These are phyloP conservation scores for Aspergillus kassunensis DNA, from an alignment of 495 filamentous ascomycete genomes.

Conservation along the genomic window DNA sequence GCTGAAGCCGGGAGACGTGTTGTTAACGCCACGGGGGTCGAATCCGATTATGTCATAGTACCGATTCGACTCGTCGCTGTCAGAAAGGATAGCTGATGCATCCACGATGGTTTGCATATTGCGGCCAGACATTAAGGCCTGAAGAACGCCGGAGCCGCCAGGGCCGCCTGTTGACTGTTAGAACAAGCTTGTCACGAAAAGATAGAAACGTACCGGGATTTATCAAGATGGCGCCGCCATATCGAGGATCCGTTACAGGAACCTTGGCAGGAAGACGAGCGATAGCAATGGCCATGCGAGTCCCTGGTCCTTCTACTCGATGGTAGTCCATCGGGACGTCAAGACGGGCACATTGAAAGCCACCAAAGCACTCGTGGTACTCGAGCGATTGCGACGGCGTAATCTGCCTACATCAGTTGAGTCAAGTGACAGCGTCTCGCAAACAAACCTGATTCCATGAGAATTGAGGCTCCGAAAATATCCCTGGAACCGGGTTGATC, in stretches of 20 bases:
- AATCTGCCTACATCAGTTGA: conserved; percentile 17
- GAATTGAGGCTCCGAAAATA: neutral
- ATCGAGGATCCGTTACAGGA: conserved; percentile 39
- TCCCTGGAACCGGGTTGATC: neutral
- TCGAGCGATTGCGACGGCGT: conserved; percentile 26
- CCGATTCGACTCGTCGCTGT: conserved; percentile 17
- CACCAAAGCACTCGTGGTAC: conserved; percentile 39
- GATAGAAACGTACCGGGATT: conserved; percentile 38
- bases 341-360: conserved; percentile 52
- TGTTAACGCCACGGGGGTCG: conserved; percentile 53
- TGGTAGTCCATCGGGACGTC: conserved; percentile 57
- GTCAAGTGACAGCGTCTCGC: neutral
- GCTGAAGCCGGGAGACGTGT: conserved; percentile 42
- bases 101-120: conserved; percentile 42
- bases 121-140: conserved; percentile 32
- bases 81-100: conserved; percentile 25
- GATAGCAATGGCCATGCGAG: conserved; percentile 47
- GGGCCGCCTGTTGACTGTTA: conserved; percentile 42
- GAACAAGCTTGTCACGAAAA: conserved; percentile 9
- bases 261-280: conserved; percentile 47
- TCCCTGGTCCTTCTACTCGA: conserved; percentile 29
- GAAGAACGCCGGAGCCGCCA: conserved; percentile 44
- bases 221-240: conserved; percentile 43
- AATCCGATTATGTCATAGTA: conserved; percentile 56
- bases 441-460: conserved; percentile 2